Evolutionary conservation across 176 grass and related monocot genomes (phyloP), one percentile per base, ranked within the genome.

Genomic region (Lolium rigidum): DNA sequence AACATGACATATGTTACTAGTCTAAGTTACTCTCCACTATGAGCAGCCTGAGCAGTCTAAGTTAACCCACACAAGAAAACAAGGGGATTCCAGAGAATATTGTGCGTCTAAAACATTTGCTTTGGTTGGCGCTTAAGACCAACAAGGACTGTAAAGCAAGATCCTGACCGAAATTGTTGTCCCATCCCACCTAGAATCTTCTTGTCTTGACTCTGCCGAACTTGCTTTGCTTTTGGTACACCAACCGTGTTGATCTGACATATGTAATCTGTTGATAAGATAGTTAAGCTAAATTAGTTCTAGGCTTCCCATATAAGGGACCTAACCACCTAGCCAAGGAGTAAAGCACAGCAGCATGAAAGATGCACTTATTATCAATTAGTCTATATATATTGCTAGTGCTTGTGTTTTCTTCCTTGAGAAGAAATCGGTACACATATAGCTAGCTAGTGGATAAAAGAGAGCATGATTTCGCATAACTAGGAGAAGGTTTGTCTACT

Each of bases 151-250:
- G 47, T 35, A 55, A 76, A 20, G 73, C 4, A 76, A 55, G 49
- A 76, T 75, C 25, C 25, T 18, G 73, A 3, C 49, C 48, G 9
- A 55, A 76, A 76, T 35, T 55, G 49, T 55, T 76, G 73, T 35
- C 25, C 25, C 55, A 9, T 55, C 73, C 72, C 49, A 55, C 14
- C 73, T 76, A 76, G 25, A 55, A 76, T 75, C 14, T 75, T 75
- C 22, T 52, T 75, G 47, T 21, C 47, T 75, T 15, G 47, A 72
- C 20, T 22, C 7, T 74, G 72, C 47, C 47, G 22, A 51, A 75
- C 24, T 9, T 51, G 72, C 73, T 52, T 52, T 43, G 73, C 15
- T 76, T 55, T 76, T 76, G 73, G 73, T 55, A 76, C 49, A 76
- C 49, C 73, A 54, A 76, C 49, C 25, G 9, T 76, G 49, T 26